A percentile compares a stretch with the other conserved stretches of the same genome.
Conservation (phyloP, 768 basidiomycete genomes). For the Infundibulicybe gibba region DNA sequence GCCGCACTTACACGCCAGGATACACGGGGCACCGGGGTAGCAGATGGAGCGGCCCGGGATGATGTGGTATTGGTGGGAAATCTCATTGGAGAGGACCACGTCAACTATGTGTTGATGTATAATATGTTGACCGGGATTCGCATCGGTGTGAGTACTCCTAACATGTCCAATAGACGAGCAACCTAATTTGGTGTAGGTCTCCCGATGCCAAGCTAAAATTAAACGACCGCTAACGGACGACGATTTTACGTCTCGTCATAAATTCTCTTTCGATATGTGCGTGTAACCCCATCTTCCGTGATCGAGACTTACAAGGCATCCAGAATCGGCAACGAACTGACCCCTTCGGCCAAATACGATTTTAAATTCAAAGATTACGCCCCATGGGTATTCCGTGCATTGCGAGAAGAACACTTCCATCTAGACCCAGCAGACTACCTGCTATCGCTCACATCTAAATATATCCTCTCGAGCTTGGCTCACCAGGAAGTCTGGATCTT, state of each 20-base stretch:
- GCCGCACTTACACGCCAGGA: slow-evolving; percentile 42
- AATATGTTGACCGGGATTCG: slow-evolving; percentile 99
- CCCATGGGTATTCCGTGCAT: slow-evolving; percentile 94
- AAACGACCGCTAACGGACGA: slow-evolving; percentile 79
- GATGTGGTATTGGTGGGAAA: slow-evolving; percentile 85
- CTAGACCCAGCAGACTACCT: slow-evolving; percentile 98
- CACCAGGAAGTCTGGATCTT: slow-evolving; percentile 96
- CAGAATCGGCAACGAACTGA: slow-evolving; percentile 95
- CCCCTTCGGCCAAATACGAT: slow-evolving; percentile 96
- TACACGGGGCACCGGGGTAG: slow-evolving; percentile 7
- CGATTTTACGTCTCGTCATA: slow-evolving; percentile 87
- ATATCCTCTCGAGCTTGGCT: slow-evolving; percentile 96
- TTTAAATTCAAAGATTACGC: slow-evolving; percentile 99
- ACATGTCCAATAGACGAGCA: neutral
- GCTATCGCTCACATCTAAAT: slow-evolving; percentile 93
- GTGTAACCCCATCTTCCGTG: slow-evolving; percentile 20
- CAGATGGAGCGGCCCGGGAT: slow-evolving; percentile 13
- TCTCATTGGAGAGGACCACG: slow-evolving; percentile 96
- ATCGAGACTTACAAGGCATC: neutral
- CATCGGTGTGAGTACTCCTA: slow-evolving; percentile 64
- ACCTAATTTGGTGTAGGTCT: slow-evolving; percentile 55
- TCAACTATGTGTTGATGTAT: slow-evolving; percentile 99
- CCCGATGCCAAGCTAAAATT: slow-evolving; percentile 94
- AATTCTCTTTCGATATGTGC: slow-evolving; percentile 96
- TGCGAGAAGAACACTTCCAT: slow-evolving; percentile 92